Evolutionary conservation across 163 green algal species (phyloP).

Genomic region (Coccomyxa subellipsoidea): DNA sequence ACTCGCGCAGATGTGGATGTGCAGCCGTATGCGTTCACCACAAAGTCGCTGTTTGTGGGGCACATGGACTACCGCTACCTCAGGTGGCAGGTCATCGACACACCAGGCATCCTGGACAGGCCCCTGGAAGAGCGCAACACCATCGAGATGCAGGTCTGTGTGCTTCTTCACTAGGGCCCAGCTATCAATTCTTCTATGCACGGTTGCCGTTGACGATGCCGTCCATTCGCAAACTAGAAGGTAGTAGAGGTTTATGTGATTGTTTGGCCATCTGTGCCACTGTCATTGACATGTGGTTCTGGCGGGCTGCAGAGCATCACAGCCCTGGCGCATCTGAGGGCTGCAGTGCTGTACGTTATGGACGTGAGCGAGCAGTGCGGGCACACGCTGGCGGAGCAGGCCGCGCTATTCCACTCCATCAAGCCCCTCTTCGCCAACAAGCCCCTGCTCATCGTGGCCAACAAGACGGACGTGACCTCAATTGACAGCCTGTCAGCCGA

Average conservation of each 20-base stretch:
- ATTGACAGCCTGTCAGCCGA: slow-evolving; percentile 51
- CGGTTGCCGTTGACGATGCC: too few species aligned
- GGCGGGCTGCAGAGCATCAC: slow-evolving; percentile 77
- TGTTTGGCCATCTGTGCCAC: too few species aligned
- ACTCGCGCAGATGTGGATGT: slow-evolving; percentile 98
- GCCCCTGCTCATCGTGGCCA: slow-evolving; percentile 93
- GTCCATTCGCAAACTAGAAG: too few species aligned
- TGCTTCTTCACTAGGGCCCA: background rate
- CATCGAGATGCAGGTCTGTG: slow-evolving; percentile 98
- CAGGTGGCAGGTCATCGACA: slow-evolving; percentile 98
- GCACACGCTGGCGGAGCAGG: slow-evolving; percentile 94
- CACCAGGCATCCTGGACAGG: slow-evolving; percentile 95
- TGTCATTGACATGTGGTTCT: background rate
- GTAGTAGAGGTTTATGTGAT: too few species aligned
- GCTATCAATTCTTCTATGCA: background rate
- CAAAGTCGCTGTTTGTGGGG: slow-evolving; percentile 96
- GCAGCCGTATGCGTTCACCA: slow-evolving; percentile 99
- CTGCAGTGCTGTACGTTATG: slow-evolving; percentile 94
- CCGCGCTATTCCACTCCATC: slow-evolving; percentile 91
- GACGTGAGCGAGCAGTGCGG: slow-evolving; percentile 95
- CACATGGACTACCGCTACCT: slow-evolving; percentile 99
- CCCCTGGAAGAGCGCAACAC: slow-evolving; percentile 99
- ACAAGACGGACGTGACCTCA: slow-evolving; percentile 78
- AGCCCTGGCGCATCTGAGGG: slow-evolving; percentile 93
- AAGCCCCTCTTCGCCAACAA: slow-evolving; percentile 98